Evolutionary conservation across 1,284 basidiomycete genomes (phyloP).

Genomic region (Takashimella tepidaria): DNA sequence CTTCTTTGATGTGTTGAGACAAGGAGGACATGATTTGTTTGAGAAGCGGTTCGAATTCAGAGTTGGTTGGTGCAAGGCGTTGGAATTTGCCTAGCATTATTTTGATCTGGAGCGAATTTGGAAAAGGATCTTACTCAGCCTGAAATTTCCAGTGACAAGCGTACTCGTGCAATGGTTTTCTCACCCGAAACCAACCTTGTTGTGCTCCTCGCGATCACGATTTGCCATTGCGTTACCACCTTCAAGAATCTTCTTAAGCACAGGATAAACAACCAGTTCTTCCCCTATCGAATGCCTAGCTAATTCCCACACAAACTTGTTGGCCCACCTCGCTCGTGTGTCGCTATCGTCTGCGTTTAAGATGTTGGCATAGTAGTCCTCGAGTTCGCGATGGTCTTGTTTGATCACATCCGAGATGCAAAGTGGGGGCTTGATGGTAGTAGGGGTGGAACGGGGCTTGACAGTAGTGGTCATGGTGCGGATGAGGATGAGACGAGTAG

Average conservation of each 20-base stretch:
- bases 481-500: no score
- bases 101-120: constrained; percentile 11
- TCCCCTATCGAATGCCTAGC: constrained; percentile 54
- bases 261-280: constrained; percentile 60
- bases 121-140: no score
- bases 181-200: no score
- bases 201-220: constrained; percentile 58
- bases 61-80: constrained; percentile 47
- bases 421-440: background rate
- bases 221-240: constrained; percentile 56
- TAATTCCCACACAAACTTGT: constrained; percentile 38
- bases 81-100: constrained; percentile 21
- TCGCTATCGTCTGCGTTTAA: constrained; percentile 11
- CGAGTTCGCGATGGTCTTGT: constrained; percentile 24
- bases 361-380: constrained; percentile 53
- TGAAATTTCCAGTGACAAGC: background rate
- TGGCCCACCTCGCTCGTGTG: constrained; percentile 53
- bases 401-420: constrained; percentile 21
- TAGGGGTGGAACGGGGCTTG: constrained; percentile 8
- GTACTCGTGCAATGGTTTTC: constrained; percentile 39
- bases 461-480: background rate
- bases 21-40: constrained; percentile 53
- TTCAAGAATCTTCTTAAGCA: constrained; percentile 58
- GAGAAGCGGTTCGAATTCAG: constrained; percentile 50
- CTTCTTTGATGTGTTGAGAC: constrained; percentile 18